A percentile compares a stretch with the other conserved stretches of the same genome.
phyloP scores from a whole-genome alignment of 2,329 filamentous ascomycete genomes.

The Coniochaeta hoffmannii region DNA sequence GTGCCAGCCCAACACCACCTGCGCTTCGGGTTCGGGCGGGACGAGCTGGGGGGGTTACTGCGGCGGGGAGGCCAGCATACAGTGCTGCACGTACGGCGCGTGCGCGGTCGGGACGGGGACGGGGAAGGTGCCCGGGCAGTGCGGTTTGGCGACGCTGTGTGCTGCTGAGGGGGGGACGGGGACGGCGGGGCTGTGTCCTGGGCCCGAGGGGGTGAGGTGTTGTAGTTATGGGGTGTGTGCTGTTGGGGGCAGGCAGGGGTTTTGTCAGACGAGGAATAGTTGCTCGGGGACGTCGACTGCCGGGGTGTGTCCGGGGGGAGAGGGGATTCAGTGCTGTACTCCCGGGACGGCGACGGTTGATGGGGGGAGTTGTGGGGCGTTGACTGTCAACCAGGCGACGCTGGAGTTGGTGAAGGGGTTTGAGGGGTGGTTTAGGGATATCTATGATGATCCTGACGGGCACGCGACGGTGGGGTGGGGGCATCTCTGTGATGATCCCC shows the following conservation, averaged over 20 bases:
- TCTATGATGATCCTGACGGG: constrained; percentile 31
- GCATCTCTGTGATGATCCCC: constrained; percentile 33
- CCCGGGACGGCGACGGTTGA: not conserved
- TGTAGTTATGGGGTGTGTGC: not conserved
- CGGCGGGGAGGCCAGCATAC: not conserved
- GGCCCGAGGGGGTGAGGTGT: not conserved
- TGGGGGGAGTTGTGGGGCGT: not conserved
- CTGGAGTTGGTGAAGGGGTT: constrained; percentile 1
- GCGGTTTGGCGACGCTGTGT: not conserved
- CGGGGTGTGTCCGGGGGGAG: not conserved
- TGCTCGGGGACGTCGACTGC: not conserved
- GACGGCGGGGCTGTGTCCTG: not conserved
- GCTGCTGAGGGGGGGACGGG: not conserved
- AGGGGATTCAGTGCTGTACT: not conserved
- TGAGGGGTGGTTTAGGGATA: constrained; percentile 1
- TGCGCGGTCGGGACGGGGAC: not conserved
- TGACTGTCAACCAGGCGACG: not conserved
- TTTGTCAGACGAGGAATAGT: not conserved
- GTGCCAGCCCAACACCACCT: constrained; percentile 1
- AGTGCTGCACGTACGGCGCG: not conserved
- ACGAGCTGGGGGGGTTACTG: not conserved
- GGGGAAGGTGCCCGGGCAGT: not conserved
- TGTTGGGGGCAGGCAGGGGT: not conserved
- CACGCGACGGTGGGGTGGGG: constrained; percentile 43
- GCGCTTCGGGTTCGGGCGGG: not conserved